Percentiles rank a stretch among this genome's conserved stretches.
These are phyloP conservation scores for Alnus glutinosa DNA, from an alignment of 306 rosid genomes.

Conservation along the genomic window DNA sequence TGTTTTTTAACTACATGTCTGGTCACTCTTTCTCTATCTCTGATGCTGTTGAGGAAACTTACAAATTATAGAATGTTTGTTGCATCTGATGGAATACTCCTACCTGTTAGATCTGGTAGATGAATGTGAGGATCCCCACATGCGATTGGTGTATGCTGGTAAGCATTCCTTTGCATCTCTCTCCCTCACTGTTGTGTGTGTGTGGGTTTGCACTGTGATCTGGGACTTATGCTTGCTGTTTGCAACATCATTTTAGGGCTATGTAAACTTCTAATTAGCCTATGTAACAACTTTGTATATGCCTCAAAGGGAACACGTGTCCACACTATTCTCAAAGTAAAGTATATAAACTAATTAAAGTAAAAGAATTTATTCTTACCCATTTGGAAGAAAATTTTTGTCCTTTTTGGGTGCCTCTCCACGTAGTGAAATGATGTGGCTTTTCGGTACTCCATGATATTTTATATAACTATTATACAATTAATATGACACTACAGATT, in stretches of 20 bases:
- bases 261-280: too few species aligned
- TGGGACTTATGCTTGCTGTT: conserved; percentile 26
- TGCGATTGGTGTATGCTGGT: conserved; percentile 90
- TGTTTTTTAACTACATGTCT: conserved; percentile 13
- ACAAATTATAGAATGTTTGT: conserved; percentile 15
- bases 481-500: too few species aligned
- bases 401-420: too few species aligned
- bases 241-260: conserved; percentile 75
- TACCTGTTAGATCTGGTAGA: conserved; percentile 83
- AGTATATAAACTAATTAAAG: too few species aligned
- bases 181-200: neutral
- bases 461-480: too few species aligned
- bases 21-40: conserved; percentile 14
- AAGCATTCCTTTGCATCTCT: conserved; percentile 28
- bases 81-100: conserved; percentile 90
- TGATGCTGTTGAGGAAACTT: conserved; percentile 22
- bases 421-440: too few species aligned
- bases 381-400: too few species aligned
- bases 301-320: too few species aligned
- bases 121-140: conserved; percentile 88
- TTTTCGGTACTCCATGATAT: too few species aligned
- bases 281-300: too few species aligned
- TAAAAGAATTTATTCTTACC: too few species aligned
- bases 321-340: too few species aligned
- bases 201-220: conserved; percentile 17